These are phyloP conservation scores for Euphorbia peplus DNA, from an alignment of 345 rosid species.

Conservation along the genomic window DNA sequence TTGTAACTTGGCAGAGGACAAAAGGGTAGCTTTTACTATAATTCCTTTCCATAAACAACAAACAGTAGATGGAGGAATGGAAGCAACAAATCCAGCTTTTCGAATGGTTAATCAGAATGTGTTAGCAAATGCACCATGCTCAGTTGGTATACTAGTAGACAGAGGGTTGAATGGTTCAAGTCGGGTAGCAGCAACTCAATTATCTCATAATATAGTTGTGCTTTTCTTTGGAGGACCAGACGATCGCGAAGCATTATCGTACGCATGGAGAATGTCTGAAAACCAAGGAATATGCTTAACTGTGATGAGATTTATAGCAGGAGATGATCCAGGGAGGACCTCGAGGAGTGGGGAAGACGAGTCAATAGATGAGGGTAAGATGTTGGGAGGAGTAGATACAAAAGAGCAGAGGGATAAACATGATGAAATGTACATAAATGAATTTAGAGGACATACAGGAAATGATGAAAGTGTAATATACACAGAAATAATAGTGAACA, in stretches of 20 bases:
- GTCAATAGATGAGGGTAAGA: conserved; percentile 7
- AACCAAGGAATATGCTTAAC: conserved; percentile 61
- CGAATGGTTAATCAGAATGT: conserved; percentile 78
- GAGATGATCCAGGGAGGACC: conserved; percentile 43
- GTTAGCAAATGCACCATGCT: conserved; percentile 71
- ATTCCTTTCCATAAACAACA: conserved; percentile 93
- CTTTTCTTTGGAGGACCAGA: conserved; percentile 88
- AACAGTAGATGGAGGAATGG: conserved; percentile 96
- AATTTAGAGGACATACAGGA: conserved; percentile 43
- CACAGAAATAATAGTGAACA: conserved; percentile 52
- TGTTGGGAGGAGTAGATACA: conserved; percentile 26
- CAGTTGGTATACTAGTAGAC: conserved; percentile 83
- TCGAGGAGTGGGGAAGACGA: conserved; percentile 3
- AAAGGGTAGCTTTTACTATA: conserved; percentile 65
- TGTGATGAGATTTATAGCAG: conserved; percentile 53
- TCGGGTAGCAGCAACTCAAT: conserved; percentile 45
- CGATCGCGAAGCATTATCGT: conserved; percentile 78
- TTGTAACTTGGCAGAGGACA: conserved; percentile 84
- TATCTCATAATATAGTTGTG: conserved; percentile 63
- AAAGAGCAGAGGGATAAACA: conserved; percentile 37
- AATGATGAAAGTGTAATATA: conserved; percentile 45
- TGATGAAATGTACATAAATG: conserved; percentile 55
- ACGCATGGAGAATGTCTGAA: conserved; percentile 79
- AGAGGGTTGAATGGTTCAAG: conserved; percentile 68
- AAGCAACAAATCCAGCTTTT: conserved; percentile 79